Percentiles rank a stretch among this genome's conserved stretches.
phyloP scores from a whole-genome alignment of 768 basidiomycete genomes.

The Tremella yokohamensis region DNA sequence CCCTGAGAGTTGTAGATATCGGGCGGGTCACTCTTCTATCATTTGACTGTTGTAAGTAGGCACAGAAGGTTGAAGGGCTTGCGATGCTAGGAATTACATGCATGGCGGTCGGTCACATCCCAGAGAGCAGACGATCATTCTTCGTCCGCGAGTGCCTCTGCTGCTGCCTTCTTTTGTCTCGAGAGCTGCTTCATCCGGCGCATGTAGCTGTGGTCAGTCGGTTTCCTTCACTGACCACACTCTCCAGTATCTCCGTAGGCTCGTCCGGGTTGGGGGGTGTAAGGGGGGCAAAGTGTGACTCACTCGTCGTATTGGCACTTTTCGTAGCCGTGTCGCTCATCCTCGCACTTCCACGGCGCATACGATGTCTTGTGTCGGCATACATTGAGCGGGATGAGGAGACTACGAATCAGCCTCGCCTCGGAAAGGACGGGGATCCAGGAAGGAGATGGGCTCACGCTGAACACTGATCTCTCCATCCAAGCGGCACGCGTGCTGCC shows the following conservation, averaged over 20 bases:
- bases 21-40: too few species aligned
- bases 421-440: neutral
- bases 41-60: neutral
- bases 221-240: neutral
- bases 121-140: constrained; percentile 10
- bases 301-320: constrained; percentile 88
- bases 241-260: neutral
- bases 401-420: constrained; percentile 54
- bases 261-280: neutral
- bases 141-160: constrained; percentile 29
- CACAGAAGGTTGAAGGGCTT: neutral
- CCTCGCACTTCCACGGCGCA: constrained; percentile 89
- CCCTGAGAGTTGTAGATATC: neutral
- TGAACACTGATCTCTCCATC: constrained; percentile 86
- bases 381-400: constrained; percentile 79
- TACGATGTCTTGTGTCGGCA: constrained; percentile 76
- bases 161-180: constrained; percentile 60
- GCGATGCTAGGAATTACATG: neutral
- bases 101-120: neutral
- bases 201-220: constrained; percentile 61
- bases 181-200: constrained; percentile 81
- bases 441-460: constrained; percentile 59
- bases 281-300: constrained; percentile 47
- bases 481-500: constrained; percentile 67
- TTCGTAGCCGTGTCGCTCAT: constrained; percentile 61